Evolutionary conservation across 768 basidiomycete genomes (phyloP).

Genomic region (Macrolepiota albuminosa): DNA sequence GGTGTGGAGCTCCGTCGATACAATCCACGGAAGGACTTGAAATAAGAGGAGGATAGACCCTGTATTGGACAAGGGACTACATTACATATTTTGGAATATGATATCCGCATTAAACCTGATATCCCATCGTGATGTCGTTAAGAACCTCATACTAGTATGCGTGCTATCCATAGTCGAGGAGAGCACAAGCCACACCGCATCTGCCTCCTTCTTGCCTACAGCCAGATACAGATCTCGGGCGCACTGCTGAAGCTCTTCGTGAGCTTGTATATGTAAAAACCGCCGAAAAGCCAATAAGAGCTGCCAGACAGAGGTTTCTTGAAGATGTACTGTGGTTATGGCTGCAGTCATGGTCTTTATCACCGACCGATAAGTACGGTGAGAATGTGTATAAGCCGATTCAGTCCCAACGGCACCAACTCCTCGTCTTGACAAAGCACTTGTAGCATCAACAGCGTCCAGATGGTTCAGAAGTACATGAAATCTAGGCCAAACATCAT

Average conservation of each 20-base stretch:
- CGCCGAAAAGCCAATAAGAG: conserved; percentile 70
- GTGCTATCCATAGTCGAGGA: conserved; percentile 43
- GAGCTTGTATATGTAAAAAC: conserved; percentile 62
- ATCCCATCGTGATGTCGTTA: conserved; percentile 59
- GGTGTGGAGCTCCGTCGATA: conserved; percentile 78
- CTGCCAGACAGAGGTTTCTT: conserved; percentile 77
- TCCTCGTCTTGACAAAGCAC: conserved; percentile 59
- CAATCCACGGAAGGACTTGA: conserved; percentile 31
- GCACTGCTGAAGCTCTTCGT: conserved; percentile 68
- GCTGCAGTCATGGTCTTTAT: conserved; percentile 69
- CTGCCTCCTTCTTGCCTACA: conserved; percentile 59
- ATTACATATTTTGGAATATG: conserved; percentile 23
- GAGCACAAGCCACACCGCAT: conserved; percentile 83
- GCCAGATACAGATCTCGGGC: conserved; percentile 63
- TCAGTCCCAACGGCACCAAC: conserved; percentile 50
- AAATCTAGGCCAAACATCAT: conserved; percentile 92
- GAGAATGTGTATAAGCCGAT: conserved; percentile 76
- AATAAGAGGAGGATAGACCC: conserved; percentile 17
- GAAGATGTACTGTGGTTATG: conserved; percentile 59
- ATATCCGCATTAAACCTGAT: conserved; percentile 40
- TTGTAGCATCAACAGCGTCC: conserved; percentile 58
- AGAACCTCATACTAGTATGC: conserved; percentile 40
- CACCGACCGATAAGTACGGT: conserved; percentile 74
- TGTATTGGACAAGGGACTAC: neutral
- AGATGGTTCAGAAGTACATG: conserved; percentile 52